A percentile compares a stretch with the other conserved stretches of the same genome.
phyloP scores from a whole-genome alignment of 345 rosid species.

The Euclidium syriacum region DNA sequence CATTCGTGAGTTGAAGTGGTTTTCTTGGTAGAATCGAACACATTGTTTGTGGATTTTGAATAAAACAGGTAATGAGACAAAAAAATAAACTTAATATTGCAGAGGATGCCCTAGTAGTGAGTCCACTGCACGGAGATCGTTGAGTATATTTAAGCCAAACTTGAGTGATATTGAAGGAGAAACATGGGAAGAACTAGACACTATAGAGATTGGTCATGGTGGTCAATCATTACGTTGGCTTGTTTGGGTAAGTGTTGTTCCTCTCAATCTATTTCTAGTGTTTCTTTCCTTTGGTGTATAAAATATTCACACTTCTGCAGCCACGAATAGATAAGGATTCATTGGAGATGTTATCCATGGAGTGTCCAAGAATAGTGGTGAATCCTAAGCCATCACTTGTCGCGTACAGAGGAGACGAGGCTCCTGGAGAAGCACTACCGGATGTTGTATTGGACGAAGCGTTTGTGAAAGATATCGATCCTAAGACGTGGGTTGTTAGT shows the following conservation, averaged over 20 bases:
- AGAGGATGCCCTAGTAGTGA: constrained; percentile 80
- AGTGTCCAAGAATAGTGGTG: constrained; percentile 72
- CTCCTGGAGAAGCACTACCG: constrained; percentile 61
- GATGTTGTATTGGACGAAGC: constrained; percentile 53
- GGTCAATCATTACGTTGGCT: constrained; percentile 85
- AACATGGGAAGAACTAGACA: constrained; percentile 89
- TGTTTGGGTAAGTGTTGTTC: constrained; percentile 64
- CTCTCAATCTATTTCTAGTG: constrained; percentile 4
- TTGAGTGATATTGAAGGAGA: constrained; percentile 61
- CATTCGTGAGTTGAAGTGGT: background rate
- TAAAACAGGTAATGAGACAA: constrained; percentile 56
- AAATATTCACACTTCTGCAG: constrained; percentile 33
- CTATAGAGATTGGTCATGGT: constrained; percentile 62
- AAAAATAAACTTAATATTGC: constrained; percentile 79
- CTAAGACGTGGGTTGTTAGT: constrained; percentile 49
- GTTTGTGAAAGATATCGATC: constrained; percentile 54
- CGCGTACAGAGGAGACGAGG: constrained; percentile 41
- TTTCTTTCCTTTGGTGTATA: background rate
- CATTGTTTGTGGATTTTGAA: constrained; percentile 37
- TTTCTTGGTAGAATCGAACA: constrained; percentile 1
- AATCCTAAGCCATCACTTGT: constrained; percentile 75
- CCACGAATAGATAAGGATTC: constrained; percentile 67
- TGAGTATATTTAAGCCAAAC: constrained; percentile 68
- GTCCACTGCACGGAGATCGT: constrained; percentile 59
- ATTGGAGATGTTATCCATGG: constrained; percentile 45